These are phyloP conservation scores for Scleroderma citrinum DNA, from an alignment of 768 basidiomycete genomes.

Conservation along the genomic window DNA sequence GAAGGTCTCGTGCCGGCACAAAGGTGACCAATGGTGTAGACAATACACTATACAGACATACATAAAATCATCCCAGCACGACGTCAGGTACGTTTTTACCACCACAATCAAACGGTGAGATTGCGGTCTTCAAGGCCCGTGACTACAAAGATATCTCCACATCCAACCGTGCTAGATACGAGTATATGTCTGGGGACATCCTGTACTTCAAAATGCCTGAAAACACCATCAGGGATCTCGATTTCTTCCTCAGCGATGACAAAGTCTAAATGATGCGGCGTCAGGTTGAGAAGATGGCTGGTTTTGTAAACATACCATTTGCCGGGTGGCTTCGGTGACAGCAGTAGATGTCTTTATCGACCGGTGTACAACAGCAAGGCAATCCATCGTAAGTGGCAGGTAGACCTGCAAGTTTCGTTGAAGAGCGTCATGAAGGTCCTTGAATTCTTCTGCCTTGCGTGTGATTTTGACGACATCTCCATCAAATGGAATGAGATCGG, in stretches of 20 bases:
- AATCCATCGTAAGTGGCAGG: conserved; percentile 88
- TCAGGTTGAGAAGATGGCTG: conserved; percentile 13
- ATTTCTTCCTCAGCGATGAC: conserved; percentile 65
- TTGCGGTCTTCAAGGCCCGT: not conserved
- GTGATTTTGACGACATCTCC: conserved; percentile 84
- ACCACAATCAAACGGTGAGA: not conserved
- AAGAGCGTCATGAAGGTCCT: conserved; percentile 77
- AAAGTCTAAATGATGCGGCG: conserved; percentile 45
- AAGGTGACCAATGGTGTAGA: conserved; percentile 13
- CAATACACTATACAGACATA: not conserved
- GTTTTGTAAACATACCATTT: conserved; percentile 50
- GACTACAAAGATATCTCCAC: conserved; percentile 73
- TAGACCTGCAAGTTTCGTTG: conserved; percentile 88
- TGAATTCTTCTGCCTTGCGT: conserved; percentile 83
- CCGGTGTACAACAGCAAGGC: conserved; percentile 76
- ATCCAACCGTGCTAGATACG: conserved; percentile 78
- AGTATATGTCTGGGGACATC: conserved; percentile 87
- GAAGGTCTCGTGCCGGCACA: conserved; percentile 26
- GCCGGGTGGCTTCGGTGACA: conserved; percentile 68
- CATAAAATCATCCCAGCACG: not conserved
- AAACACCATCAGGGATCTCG: conserved; percentile 82
- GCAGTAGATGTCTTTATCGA: conserved; percentile 58
- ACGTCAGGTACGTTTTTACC: not conserved
- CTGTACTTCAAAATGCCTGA: conserved; percentile 84
- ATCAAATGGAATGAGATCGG: conserved; percentile 80